Evolutionary conservation across 805 yeast species (phyloP).

Genomic region (Candida insectorum): DNA sequence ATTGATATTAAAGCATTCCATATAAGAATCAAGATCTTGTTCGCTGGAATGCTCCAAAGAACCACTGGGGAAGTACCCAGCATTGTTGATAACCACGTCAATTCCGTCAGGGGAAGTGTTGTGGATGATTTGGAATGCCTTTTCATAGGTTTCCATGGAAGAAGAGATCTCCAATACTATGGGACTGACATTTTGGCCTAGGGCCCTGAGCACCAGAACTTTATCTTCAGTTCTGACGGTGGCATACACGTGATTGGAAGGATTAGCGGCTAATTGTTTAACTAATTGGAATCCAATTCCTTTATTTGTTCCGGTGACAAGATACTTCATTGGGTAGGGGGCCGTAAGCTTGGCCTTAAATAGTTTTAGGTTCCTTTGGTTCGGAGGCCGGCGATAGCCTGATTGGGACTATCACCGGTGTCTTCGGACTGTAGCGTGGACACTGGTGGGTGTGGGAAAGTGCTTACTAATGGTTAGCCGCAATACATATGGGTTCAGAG

Average conservation of each 20-base stretch:
- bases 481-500: too few relatives aligned
- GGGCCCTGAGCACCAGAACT: constrained; percentile 8
- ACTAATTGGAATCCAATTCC: constrained; percentile 37
- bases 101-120: constrained; percentile 1
- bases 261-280: constrained; percentile 17
- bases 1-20: constrained; percentile 7
- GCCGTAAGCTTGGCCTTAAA: too few relatives aligned
- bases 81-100: constrained; percentile 20
- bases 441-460: too few relatives aligned
- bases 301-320: constrained; percentile 41
- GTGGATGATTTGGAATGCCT: constrained; percentile 7
- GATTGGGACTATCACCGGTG: too few relatives aligned
- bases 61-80: constrained; percentile 5
- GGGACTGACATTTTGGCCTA: constrained; percentile 7
- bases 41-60: neutral
- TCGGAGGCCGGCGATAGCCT: too few relatives aligned
- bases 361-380: too few relatives aligned
- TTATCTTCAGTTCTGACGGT: constrained; percentile 21
- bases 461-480: too few relatives aligned
- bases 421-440: too few relatives aligned
- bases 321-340: too few relatives aligned
- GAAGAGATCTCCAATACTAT: constrained; percentile 7
- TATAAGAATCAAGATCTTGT: constrained; percentile 3
- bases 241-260: constrained; percentile 19
- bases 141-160: constrained; percentile 2